Evolutionary conservation across 2,329 filamentous ascomycete genomes (phyloP), one percentile per base, ranked within the genome.

Genomic region (Podosphaera xanthii): DNA sequence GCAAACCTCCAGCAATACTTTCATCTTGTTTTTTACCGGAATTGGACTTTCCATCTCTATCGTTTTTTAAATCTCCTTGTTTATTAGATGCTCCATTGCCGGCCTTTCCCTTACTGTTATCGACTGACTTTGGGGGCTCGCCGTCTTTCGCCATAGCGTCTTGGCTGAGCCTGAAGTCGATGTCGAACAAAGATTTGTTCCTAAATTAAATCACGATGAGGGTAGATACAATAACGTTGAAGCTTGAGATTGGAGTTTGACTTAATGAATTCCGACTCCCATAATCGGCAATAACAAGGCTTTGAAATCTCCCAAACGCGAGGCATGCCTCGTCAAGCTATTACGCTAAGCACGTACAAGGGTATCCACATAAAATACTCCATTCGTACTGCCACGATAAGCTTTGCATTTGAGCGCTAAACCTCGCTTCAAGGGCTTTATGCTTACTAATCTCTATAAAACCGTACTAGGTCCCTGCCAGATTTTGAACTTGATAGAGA

Each of bases 61-160:
- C 78, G 67, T 80, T 80, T 71, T 79, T 75, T 60, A 72, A 71
- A 59, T 81, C 79, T 66, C 77, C 76, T 38, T 67, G 70, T 68
- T 86, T 81, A 69, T 82, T 81, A 62, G 79, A 76, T 67, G 80
- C 79, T 61, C 65, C 65, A 61, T 87, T 83, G 62, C 83, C 77
- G 63, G 84, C 88, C 77, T 97, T 98, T 71, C 82, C 91, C 78
- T 98, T 98, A 74, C 89, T 90, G 80, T 97, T 97, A 74, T 95
- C 88, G 71, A 82, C 79, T 71, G 84, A 76, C 73, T 86, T 87
- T 72, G 86, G 79, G 77, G 84, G 80, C 75, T 94, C 87, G 76
- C 84, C 87, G 74, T 94, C 88, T 78, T 94, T 87, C 75, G 90
- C 90, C 92, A 97, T 95, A 33, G 56, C 56, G 22, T 35, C n/a